Evolutionary conservation across 2,329 filamentous ascomycete genomes (phyloP).

Genomic region (Sclerotinia spermophila): DNA sequence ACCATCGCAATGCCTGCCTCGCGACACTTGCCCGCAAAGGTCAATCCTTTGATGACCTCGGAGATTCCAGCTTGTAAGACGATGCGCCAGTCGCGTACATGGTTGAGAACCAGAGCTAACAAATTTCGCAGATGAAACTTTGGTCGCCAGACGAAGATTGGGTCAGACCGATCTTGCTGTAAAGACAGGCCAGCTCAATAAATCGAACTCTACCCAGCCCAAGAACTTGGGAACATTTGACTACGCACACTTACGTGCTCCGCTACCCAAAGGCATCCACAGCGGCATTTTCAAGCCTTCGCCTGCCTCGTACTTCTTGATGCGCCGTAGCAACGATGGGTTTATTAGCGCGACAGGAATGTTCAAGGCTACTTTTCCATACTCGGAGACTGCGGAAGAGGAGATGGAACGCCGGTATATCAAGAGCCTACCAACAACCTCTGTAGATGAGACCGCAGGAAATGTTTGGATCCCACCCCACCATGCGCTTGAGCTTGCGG

Average conservation of each 20-base stretch:
- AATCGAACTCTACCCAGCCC: constrained; percentile 66
- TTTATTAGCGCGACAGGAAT: constrained; percentile 84
- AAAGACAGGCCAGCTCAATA: constrained; percentile 71
- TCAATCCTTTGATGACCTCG: constrained; percentile 64
- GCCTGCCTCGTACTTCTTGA: constrained; percentile 93
- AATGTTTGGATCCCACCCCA: constrained; percentile 93
- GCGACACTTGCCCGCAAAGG: constrained; percentile 51
- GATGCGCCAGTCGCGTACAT: constrained; percentile 22
- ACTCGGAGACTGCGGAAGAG: constrained; percentile 68
- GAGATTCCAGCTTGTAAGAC: constrained; percentile 61
- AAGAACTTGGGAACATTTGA: constrained; percentile 81
- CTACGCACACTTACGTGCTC: constrained; percentile 91
- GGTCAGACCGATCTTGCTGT: constrained; percentile 88
- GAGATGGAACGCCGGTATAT: constrained; percentile 76
- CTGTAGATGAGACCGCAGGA: constrained; percentile 86
- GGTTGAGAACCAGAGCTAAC: constrained; percentile 24
- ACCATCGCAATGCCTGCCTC: constrained; percentile 27
- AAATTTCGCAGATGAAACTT: constrained; percentile 29
- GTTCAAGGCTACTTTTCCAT: constrained; percentile 88
- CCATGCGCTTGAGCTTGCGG: constrained; percentile 74
- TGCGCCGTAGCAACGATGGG: constrained; percentile 83
- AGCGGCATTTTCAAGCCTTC: constrained; percentile 86
- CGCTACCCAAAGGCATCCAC: constrained; percentile 83
- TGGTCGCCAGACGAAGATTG: constrained; percentile 75
- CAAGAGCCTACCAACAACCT: constrained; percentile 77